These are phyloP conservation scores for Candida xyloterini DNA, from an alignment of 805 yeast species.

Conservation along the genomic window DNA sequence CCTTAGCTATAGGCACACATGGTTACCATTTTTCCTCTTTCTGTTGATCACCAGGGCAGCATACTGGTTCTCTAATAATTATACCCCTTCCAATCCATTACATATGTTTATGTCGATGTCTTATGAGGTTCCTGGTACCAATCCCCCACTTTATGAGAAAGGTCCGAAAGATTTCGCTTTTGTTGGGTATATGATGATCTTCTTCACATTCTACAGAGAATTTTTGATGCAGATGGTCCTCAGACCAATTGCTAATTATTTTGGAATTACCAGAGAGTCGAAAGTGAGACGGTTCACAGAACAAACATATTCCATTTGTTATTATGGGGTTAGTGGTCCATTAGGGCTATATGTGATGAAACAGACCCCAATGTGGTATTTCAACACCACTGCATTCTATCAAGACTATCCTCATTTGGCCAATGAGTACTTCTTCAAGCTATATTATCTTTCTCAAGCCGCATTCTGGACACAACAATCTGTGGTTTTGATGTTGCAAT, in stretches of 20 bases:
- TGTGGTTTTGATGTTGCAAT: slow-evolving; percentile 71
- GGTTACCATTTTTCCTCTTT: slow-evolving; percentile 65
- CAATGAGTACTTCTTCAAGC: slow-evolving; percentile 67
- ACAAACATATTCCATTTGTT: slow-evolving; percentile 81
- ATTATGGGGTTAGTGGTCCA: slow-evolving; percentile 79
- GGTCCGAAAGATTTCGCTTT: slow-evolving; percentile 81
- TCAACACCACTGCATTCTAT: slow-evolving; percentile 81
- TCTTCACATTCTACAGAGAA: slow-evolving; percentile 89
- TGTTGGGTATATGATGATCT: slow-evolving; percentile 74
- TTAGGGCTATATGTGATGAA: slow-evolving; percentile 88
- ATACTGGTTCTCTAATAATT: slow-evolving; percentile 56
- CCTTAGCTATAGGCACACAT: slow-evolving; percentile 56
- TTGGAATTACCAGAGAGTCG: slow-evolving; percentile 49
- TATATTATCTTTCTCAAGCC: slow-evolving; percentile 87
- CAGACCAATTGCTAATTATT: slow-evolving; percentile 60
- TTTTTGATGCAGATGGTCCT: slow-evolving; percentile 81
- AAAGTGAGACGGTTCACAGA: slow-evolving; percentile 85
- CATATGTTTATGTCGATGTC: slow-evolving; percentile 64
- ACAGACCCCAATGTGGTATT: slow-evolving; percentile 81
- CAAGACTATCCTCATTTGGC: slow-evolving; percentile 77
- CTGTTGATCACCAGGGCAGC: slow-evolving; percentile 39
- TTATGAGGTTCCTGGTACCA: slow-evolving; percentile 57
- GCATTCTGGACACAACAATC: slow-evolving; percentile 98
- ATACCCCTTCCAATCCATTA: slow-evolving; percentile 56
- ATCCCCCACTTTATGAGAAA: slow-evolving; percentile 68